Base-by-base conservation (phyloP, 176 grass and related monocot genomes). In the Eleusine coracana region DNA sequence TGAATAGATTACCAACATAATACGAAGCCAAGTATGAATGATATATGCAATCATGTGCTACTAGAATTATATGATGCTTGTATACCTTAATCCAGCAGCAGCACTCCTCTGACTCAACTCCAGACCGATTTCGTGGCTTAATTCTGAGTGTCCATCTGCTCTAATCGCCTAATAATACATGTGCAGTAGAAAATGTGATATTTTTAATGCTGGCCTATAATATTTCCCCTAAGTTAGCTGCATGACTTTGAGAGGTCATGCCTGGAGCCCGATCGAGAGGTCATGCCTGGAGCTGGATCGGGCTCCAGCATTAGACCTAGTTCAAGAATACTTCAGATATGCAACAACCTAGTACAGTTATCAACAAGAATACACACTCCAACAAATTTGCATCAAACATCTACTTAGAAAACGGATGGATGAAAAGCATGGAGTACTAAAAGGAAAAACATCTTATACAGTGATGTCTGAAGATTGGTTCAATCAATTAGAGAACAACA, bases 121-220 rank as follows among this genome's bases (percentile, higher is more conserved):
- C 78, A 92, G 79, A 71, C 89, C 85, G 15, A 99, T 95, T 89
- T 96, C 91, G 6, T 96, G 82, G 67, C 87, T 88, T 51, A 96
- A 77, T 69, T 90, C 41, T 73, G 87, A 88, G 83, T 96, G 80
- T 9, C 82, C 85, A 70, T 99, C 89, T 75, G 91, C 87, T 85
- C 89, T 92, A 38, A 96, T 84, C 63, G 96, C 96, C 96, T 99
- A 75, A 66, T 62, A 83, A 23, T 12, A 49, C 41, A 25, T 63
- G 34, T 25, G 69, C 56, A 78, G 46, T 4, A 82, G 15, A 0
- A 60, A 66, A 78, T 45, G 63, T 45, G 17, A 31, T 52, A 40
- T 80, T 42, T 83, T 59, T 50, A 17, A 40, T 58, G 9, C 7
- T 54, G 42, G 48, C 11, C 20, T 76, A 76, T 58, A 21, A 39